Conservation (phyloP, 805 yeast species). For the Pichia ethanolica region DNA sequence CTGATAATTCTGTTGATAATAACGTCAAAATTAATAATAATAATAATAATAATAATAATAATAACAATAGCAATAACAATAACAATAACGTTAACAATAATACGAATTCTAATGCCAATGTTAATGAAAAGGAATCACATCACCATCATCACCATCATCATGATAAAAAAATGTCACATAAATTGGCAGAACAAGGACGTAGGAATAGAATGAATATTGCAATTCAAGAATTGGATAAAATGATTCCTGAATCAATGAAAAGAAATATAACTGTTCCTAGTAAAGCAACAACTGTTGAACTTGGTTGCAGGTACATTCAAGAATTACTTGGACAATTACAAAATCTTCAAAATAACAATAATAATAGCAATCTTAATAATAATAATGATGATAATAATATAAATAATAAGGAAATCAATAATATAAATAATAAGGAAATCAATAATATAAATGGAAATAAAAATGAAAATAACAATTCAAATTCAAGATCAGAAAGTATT, state of each 20-base stretch:
- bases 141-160: background rate
- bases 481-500: conserved; percentile 9
- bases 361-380: conserved; percentile 28
- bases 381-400: too few relatives aligned
- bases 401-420: background rate
- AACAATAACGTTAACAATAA: too few relatives aligned
- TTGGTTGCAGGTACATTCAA: conserved; percentile 67
- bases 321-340: conserved; percentile 33
- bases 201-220: conserved; percentile 89
- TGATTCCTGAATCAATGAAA: conserved; percentile 55
- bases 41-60: background rate
- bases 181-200: conserved; percentile 93
- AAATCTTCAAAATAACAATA: conserved; percentile 15
- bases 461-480: conserved; percentile 4
- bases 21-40: too few relatives aligned
- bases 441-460: conserved; percentile 1
- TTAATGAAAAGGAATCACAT: too few relatives aligned
- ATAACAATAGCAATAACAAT: too few relatives aligned
- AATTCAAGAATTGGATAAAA: conserved; percentile 59
- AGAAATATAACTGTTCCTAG: conserved; percentile 66
- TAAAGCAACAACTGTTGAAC: conserved; percentile 92
- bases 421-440: too few relatives aligned
- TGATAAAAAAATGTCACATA: conserved; percentile 67
- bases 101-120: too few relatives aligned
- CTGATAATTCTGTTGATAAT: background rate